phyloP scores from a whole-genome alignment of 179 eudicot genomes.

The Camellia oleifera region DNA sequence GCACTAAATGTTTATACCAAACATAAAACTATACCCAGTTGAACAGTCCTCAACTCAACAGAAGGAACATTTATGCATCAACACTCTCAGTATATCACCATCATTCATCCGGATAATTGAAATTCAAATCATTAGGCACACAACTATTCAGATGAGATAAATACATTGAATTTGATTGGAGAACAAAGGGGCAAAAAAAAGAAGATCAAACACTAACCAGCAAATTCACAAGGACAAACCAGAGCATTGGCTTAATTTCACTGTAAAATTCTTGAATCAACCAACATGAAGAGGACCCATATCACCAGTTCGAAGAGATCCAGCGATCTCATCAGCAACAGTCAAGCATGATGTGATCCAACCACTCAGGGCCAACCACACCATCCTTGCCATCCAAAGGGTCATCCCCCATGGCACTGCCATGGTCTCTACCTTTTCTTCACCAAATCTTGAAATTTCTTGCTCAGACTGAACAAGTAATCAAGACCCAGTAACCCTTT shows the following conservation, averaged over 20 bases:
- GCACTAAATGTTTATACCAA: not conserved
- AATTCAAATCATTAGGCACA: not conserved
- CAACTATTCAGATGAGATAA: not conserved
- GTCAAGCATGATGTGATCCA: constrained; percentile 73
- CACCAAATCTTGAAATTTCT: constrained; percentile 8
- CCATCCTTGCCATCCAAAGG: constrained; percentile 58
- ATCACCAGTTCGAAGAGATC: constrained; percentile 62
- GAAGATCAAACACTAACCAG: not conserved
- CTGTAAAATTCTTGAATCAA: constrained; percentile 21
- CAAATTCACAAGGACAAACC: not conserved
- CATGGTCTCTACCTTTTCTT: constrained; percentile 29
- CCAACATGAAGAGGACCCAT: constrained; percentile 64
- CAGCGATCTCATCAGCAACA: constrained; percentile 83
- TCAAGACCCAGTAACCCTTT: constrained; percentile 6
- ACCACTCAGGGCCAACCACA: constrained; percentile 60
- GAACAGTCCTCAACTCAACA: not conserved
- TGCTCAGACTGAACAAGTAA: not conserved
- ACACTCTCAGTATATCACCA: not conserved
- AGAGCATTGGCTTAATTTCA: not conserved
- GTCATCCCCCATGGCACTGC: constrained; percentile 72
- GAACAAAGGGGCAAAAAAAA: not conserved
- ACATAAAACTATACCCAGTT: not conserved
- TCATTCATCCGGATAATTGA: not conserved
- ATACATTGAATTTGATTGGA: not conserved
- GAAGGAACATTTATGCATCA: not conserved